Base-by-base conservation (phyloP, 2,329 filamentous ascomycete genomes). In the Malbranchea cinnamomea region DNA sequence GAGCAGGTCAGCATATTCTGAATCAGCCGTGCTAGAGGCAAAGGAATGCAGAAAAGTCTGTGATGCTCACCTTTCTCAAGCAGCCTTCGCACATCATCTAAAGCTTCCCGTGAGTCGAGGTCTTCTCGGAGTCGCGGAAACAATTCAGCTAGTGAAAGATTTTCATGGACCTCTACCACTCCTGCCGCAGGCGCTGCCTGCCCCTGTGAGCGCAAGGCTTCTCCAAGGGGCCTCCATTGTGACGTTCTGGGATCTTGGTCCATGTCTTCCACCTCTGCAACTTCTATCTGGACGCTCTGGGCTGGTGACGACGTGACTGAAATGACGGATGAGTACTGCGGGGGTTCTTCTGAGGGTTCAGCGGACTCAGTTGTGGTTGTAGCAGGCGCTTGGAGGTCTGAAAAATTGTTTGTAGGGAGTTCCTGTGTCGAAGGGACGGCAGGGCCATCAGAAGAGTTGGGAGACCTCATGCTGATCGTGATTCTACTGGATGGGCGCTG, bases 241-340 rank as follows among this genome's bases (percentile, higher is more conserved):
- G 59, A 58, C 12, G 52, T 50, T 17, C 54, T 54, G 2, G 56
- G 52, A 30, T 63, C 58, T 39, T 63, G 56, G 30, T 60, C 57
- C 41, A 60, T 59, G 33, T 65, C 63, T 44, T 65, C 62, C 11
- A 55, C 44, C 24, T 63, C 59, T 5, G 60, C 58, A 10, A 63
- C 58, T 42, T 66, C 61, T 18, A 65, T 64, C 32, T 61, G 54
- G 7, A 57, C 59, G 31, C 59, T 63, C 24, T 52, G 50, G 12
- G 52, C 47, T 8, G 59, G 52, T 10, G 60, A 59, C 4, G 59
- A 61, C 6, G 53, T 47, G 26, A 61, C 47, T 5, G 57, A 59
- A 44, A 39, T 25, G 47, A 33, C 11, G 41, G 9, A 24, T 8
- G 22, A 23, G 8, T 21, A n/a, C 19, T 24, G 12, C 4, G 12